Conservation (phyloP, 2,329 filamentous ascomycete genomes). For the Apiospora pterosperma region DNA sequence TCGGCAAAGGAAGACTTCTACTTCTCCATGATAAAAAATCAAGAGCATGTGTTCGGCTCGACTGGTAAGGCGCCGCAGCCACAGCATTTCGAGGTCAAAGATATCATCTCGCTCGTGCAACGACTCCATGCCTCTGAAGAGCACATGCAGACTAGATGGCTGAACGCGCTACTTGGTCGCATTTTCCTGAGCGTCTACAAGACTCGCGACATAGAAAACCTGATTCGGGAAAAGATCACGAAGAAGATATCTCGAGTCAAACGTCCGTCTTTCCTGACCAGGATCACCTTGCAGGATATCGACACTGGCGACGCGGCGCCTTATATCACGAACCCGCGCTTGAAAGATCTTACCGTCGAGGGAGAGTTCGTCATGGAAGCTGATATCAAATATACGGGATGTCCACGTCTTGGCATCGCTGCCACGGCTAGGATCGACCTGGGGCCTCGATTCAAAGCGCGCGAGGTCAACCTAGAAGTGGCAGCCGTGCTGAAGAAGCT, state of each 20-base stretch:
- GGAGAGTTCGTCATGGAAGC: slow-evolving; percentile 85
- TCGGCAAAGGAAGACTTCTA: slow-evolving; percentile 99
- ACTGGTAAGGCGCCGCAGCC: slow-evolving; percentile 62
- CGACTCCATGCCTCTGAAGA: slow-evolving; percentile 89
- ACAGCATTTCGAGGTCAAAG: slow-evolving; percentile 74
- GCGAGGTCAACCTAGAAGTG: slow-evolving; percentile 85
- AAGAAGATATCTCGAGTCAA: slow-evolving; percentile 96
- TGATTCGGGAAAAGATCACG: slow-evolving; percentile 80
- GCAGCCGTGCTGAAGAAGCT: slow-evolving; percentile 81
- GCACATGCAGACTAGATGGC: slow-evolving; percentile 84
- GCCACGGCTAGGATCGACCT: slow-evolving; percentile 92
- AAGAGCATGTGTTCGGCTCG: slow-evolving; percentile 63
- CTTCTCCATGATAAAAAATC: slow-evolving; percentile 82
- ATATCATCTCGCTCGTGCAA: slow-evolving; percentile 88
- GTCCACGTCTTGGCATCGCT: slow-evolving; percentile 84
- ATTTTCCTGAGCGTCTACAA: slow-evolving; percentile 86
- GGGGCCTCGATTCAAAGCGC: slow-evolving; percentile 80
- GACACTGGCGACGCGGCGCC: slow-evolving; percentile 85
- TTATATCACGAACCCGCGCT: slow-evolving; percentile 80
- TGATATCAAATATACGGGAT: slow-evolving; percentile 85
- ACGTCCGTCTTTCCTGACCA: slow-evolving; percentile 84
- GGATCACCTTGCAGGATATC: slow-evolving; percentile 77
- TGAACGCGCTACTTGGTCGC: slow-evolving; percentile 87
- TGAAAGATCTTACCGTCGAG: slow-evolving; percentile 87
- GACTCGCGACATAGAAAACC: slow-evolving; percentile 74